Conservation (phyloP, 805 yeast species). For the Kockiozyma suomiensis region DNA sequence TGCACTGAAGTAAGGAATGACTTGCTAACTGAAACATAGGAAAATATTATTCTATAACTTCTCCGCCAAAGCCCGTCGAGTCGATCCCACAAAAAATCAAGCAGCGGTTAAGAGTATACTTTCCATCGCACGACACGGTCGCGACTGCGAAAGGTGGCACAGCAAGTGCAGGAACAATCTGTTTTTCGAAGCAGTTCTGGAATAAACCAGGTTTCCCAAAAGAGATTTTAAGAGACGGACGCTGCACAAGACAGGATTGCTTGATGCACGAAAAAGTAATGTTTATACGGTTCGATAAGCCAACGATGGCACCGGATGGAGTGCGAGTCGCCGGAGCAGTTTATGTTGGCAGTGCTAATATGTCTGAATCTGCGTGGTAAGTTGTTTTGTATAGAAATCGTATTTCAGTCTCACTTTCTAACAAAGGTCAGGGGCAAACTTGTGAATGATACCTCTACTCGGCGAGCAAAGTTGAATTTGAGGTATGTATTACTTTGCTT, state of each 20-base stretch:
- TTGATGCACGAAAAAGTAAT: conserved; percentile 33
- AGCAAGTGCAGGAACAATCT: conserved; percentile 28
- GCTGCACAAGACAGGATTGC: conserved; percentile 26
- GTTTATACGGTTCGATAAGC: conserved; percentile 24
- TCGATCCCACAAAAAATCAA: not conserved
- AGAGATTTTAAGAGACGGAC: conserved; percentile 26
- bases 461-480: conserved; percentile 14
- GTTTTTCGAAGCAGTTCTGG: conserved; percentile 25
- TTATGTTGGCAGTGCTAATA: conserved; percentile 33
- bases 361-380: conserved; percentile 34
- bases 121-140: conserved; percentile 33
- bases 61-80: not conserved
- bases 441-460: conserved; percentile 16
- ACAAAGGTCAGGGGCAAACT: conserved; percentile 27
- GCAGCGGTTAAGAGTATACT: conserved; percentile 25
- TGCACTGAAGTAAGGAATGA: not conserved
- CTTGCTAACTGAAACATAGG: not conserved
- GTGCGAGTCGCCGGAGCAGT: conserved; percentile 8
- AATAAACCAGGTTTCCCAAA: conserved; percentile 26
- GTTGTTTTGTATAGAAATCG: not conserved
- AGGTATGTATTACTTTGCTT: conserved; percentile 1
- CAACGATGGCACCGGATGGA: conserved; percentile 7
- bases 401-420: not conserved
- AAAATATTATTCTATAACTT: not conserved
- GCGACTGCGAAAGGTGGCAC: conserved; percentile 25